These are phyloP conservation scores for Lactifluus piperatus DNA, from an alignment of 768 basidiomycete genomes.

Conservation along the genomic window DNA sequence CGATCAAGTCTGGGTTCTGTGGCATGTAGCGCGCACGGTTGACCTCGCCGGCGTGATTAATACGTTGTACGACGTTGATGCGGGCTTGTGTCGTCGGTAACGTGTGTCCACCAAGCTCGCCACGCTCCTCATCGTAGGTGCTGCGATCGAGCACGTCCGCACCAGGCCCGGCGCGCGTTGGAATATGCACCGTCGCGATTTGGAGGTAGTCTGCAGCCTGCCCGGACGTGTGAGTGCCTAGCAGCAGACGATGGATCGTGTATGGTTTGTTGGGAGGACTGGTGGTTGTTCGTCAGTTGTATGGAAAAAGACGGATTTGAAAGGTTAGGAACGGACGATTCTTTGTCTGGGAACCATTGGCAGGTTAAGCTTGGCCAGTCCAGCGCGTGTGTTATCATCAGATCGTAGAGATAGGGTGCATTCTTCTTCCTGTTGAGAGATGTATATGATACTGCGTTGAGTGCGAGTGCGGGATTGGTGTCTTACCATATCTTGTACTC, in stretches of 20 bases:
- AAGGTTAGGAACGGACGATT: constrained; percentile 51
- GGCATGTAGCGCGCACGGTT: constrained; percentile 99
- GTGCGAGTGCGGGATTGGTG: not conserved
- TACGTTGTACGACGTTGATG: constrained; percentile 84
- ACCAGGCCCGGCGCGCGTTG: constrained; percentile 65
- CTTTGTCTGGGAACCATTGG: constrained; percentile 98
- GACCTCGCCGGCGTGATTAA: constrained; percentile 93
- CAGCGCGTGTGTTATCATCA: constrained; percentile 93
- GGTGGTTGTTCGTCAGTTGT: not conserved
- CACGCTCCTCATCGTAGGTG: constrained; percentile 86
- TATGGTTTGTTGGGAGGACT: constrained; percentile 91
- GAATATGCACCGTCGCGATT: constrained; percentile 91
- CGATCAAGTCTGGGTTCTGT: constrained; percentile 94
- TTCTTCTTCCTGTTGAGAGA: constrained; percentile 73
- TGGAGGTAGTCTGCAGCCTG: constrained; percentile 92
- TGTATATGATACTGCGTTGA: not conserved
- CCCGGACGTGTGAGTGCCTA: constrained; percentile 96
- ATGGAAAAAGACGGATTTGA: not conserved
- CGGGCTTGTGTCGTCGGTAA: constrained; percentile 70
- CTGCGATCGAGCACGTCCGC: constrained; percentile 70
- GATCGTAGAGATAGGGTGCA: constrained; percentile 95
- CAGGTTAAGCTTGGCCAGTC: constrained; percentile 98
- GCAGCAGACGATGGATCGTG: constrained; percentile 85
- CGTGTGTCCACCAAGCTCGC: constrained; percentile 89
- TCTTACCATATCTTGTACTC: constrained; percentile 79